Percentiles rank a stretch among this genome's conserved stretches.
phyloP scores from a whole-genome alignment of 306 rosid genomes.

The Hylodesmum podocarpum region DNA sequence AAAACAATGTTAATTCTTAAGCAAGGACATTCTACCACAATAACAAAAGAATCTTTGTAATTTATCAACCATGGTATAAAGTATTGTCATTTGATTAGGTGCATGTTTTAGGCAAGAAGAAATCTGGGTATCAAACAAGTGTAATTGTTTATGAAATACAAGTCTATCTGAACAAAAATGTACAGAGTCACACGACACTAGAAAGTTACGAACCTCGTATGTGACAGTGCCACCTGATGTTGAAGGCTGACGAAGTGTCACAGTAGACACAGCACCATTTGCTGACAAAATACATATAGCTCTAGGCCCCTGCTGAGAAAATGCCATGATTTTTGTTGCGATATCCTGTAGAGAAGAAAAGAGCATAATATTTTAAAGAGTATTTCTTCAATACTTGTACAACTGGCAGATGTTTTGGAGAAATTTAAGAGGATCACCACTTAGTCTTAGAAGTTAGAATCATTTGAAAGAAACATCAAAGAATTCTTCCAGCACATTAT shows the following conservation, averaged over 20 bases:
- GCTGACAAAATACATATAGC: constrained; percentile 87
- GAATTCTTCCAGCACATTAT: neutral
- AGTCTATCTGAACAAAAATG: neutral
- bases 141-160: neutral
- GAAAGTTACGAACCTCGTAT: constrained; percentile 63
- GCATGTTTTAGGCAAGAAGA: neutral
- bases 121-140: neutral
- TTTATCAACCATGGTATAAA: neutral
- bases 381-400: constrained; percentile 1
- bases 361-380: neutral
- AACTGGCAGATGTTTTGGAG: neutral
- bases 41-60: neutral
- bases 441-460: neutral
- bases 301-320: constrained; percentile 91
- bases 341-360: constrained; percentile 60
- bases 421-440: neutral
- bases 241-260: constrained; percentile 89
- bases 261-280: constrained; percentile 88
- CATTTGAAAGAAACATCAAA: neutral
- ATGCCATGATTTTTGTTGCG: constrained; percentile 81
- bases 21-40: neutral
- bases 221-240: constrained; percentile 91
- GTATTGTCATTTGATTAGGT: neutral
- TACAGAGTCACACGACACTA: neutral
- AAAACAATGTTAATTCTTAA: neutral